Evolutionary conservation across 2,329 filamentous ascomycete genomes (phyloP).

Genomic region (Rhinocladiella similis): DNA sequence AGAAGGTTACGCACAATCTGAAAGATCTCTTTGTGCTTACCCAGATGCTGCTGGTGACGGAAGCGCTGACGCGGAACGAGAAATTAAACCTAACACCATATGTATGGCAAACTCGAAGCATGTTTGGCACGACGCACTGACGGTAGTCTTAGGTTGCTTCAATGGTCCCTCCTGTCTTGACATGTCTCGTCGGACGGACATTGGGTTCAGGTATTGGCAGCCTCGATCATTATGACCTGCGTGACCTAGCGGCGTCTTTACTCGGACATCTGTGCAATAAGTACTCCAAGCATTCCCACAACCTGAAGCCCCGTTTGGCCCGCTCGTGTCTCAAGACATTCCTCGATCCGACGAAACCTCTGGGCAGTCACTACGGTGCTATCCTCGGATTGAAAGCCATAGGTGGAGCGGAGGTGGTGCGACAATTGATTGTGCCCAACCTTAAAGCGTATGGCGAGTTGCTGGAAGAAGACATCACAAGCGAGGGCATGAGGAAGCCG

Average conservation of each 20-base stretch:
- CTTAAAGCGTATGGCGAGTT: slow-evolving; percentile 64
- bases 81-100: slow-evolving; percentile 74
- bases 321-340: slow-evolving; percentile 92
- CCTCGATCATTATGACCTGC: slow-evolving; percentile 71
- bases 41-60: slow-evolving; percentile 88
- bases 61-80: slow-evolving; percentile 80
- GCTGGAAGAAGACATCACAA: slow-evolving; percentile 55
- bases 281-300: slow-evolving; percentile 76
- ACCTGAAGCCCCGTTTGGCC: slow-evolving; percentile 82
- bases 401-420: slow-evolving; percentile 67
- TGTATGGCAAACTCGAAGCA: slow-evolving; percentile 39
- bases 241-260: slow-evolving; percentile 80
- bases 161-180: slow-evolving; percentile 83
- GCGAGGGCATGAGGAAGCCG: slow-evolving; percentile 50
- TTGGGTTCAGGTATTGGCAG: slow-evolving; percentile 61
- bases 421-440: slow-evolving; percentile 65
- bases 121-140: background rate
- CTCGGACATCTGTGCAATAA: slow-evolving; percentile 77
- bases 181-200: slow-evolving; percentile 82
- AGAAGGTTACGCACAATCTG: slow-evolving; percentile 91
- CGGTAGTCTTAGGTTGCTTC: slow-evolving; percentile 52
- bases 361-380: slow-evolving; percentile 85
- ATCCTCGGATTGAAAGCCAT: slow-evolving; percentile 77
- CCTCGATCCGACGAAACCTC: slow-evolving; percentile 79
- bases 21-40: slow-evolving; percentile 86